Conservation (phyloP, 2,329 filamentous ascomycete species). For the Aspergillus tubingensis region DNA sequence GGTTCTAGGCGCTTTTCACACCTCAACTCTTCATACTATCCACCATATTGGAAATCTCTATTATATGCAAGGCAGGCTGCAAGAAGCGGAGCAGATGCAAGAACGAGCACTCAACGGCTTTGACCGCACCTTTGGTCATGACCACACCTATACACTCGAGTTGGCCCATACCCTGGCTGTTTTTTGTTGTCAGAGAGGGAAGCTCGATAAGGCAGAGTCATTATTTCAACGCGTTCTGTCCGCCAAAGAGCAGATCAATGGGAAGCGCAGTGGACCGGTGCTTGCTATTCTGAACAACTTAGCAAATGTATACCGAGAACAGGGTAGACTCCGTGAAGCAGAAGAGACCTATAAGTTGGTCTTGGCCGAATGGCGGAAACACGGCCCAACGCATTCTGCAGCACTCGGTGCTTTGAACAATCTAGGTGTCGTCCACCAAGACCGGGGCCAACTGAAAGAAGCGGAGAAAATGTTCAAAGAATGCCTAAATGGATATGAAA, state of each 20-base stretch:
- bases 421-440: not conserved
- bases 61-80: not conserved
- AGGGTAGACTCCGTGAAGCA: not conserved
- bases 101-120: conserved; percentile 17
- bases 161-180: not conserved
- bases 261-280: not conserved
- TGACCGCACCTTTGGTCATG: not conserved
- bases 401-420: not conserved
- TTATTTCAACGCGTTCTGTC: not conserved
- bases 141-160: not conserved
- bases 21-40: not conserved
- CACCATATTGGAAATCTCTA: not conserved
- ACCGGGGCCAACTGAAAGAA: not conserved
- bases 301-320: not conserved
- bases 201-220: not conserved
- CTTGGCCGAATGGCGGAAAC: not conserved
- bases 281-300: not conserved
- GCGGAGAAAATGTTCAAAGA: not conserved
- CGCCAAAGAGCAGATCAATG: not conserved
- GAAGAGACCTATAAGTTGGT: not conserved
- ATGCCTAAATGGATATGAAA: not conserved
- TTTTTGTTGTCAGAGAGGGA: not conserved
- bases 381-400: not conserved
- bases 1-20: conserved; percentile 6
- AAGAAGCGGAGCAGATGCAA: not conserved